Conservation (phyloP, 2,329 filamentous ascomycete species). For the Orbilia ellipsospora region DNA sequence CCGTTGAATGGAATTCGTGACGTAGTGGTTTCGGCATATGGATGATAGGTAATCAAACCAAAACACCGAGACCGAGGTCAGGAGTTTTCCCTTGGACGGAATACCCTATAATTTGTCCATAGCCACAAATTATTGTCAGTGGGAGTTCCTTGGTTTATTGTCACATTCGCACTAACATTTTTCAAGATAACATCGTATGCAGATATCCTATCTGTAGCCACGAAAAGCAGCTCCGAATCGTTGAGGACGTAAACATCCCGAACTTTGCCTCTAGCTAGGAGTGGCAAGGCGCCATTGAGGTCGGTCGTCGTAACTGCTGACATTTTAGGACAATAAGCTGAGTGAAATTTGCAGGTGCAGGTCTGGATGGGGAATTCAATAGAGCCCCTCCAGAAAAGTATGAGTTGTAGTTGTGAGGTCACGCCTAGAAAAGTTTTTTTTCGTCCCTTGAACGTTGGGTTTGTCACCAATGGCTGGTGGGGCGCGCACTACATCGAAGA, state of each 20-base stretch:
- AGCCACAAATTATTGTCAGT: too few species aligned
- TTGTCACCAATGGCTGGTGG: slow-evolving; percentile 23
- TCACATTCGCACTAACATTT: slow-evolving; percentile 72
- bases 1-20: slow-evolving; percentile 69
- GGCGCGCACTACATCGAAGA: slow-evolving; percentile 25
- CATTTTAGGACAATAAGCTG: slow-evolving; percentile 57
- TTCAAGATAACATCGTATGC: slow-evolving; percentile 92
- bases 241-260: slow-evolving; percentile 82
- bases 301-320: slow-evolving; percentile 63
- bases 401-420: neutral
- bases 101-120: slow-evolving; percentile 68
- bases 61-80: slow-evolving; percentile 74
- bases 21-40: slow-evolving; percentile 71
- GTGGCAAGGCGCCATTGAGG: slow-evolving; percentile 64
- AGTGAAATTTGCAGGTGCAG: too few species aligned
- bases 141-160: too few species aligned
- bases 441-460: slow-evolving; percentile 17
- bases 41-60: slow-evolving; percentile 74
- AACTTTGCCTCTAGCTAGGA: slow-evolving; percentile 76
- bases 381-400: slow-evolving; percentile 22
- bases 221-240: slow-evolving; percentile 78
- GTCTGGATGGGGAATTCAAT: too few species aligned
- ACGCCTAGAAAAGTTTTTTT: slow-evolving; percentile 16
- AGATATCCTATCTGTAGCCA: slow-evolving; percentile 89
- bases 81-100: slow-evolving; percentile 74